Evolutionary conservation across 2,329 filamentous ascomycete genomes (phyloP).

Genomic region (Phaeoacremonium minimum): DNA sequence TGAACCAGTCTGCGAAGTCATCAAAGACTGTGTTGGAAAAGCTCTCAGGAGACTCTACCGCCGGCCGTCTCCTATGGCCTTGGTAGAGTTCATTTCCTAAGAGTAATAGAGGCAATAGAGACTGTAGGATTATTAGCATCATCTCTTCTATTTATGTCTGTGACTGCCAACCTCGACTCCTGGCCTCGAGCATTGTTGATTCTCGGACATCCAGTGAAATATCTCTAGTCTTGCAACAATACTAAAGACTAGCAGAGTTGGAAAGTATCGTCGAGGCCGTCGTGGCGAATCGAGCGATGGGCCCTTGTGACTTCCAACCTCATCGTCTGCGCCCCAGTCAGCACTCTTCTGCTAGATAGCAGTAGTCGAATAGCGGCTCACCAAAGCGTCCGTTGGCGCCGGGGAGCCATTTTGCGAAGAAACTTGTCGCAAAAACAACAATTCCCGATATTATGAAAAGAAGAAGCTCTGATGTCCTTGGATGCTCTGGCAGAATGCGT

Average conservation of each 20-base stretch:
- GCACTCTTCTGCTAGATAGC: conserved; percentile 1
- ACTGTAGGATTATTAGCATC: no score
- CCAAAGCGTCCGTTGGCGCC: conserved; percentile 43
- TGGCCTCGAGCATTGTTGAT: conserved; percentile 45
- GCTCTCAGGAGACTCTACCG: no score
- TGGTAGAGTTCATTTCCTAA: no score
- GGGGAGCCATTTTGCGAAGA: conserved; percentile 39
- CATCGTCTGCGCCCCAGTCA: conserved; percentile 14
- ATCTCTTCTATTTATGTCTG: no score
- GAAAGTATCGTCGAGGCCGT: conserved; percentile 40
- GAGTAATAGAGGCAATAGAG: no score
- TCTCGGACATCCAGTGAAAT: conserved; percentile 37
- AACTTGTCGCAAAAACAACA: conserved; percentile 34
- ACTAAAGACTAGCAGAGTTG: conserved; percentile 36
- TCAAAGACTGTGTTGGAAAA: conserved; percentile 36
- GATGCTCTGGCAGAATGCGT: no score
- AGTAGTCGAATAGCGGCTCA: conserved; percentile 9
- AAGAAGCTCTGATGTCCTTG: conserved; percentile 41
- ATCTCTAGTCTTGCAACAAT: conserved; percentile 44
- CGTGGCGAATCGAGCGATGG: conserved; percentile 32
- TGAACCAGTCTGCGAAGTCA: conserved; percentile 42
- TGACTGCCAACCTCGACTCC: conserved; percentile 46
- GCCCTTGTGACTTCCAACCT: conserved; percentile 24
- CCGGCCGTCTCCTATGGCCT: no score
- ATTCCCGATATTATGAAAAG: conserved; percentile 40